A percentile compares a stretch with the other conserved stretches of the same genome.
Evolutionary conservation across 306 rosid genomes (phyloP).

Genomic region (Hippophae gyantsensis): DNA sequence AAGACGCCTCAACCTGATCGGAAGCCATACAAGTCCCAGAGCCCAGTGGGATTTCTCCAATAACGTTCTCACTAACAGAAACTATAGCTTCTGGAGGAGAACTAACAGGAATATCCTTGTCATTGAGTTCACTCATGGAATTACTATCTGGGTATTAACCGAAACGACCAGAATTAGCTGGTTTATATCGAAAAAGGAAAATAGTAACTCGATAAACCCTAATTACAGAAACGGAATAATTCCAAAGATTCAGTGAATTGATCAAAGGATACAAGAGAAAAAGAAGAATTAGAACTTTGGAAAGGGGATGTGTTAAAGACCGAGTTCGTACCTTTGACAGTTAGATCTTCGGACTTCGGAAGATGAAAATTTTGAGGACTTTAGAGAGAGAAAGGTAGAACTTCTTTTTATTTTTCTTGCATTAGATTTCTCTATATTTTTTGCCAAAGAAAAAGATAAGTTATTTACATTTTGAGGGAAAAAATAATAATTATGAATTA

Average conservation of each 20-base stretch:
- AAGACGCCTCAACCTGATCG: conserved; percentile 30
- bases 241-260: conserved; percentile 8
- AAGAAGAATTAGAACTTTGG: neutral
- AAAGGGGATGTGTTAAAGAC: too few relatives aligned
- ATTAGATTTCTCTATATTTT: too few relatives aligned
- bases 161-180: conserved; percentile 10
- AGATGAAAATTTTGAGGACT: too few relatives aligned
- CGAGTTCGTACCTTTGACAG: too few relatives aligned
- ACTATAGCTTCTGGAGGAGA: conserved; percentile 35
- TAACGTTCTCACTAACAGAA: conserved; percentile 27
- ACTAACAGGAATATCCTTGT: conserved; percentile 24
- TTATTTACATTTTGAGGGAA: too few relatives aligned
- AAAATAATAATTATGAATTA: too few relatives aligned
- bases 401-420: too few relatives aligned
- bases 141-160: conserved; percentile 31
- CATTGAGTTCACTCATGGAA: conserved; percentile 60
- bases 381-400: too few relatives aligned
- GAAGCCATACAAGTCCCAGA: conserved; percentile 9
- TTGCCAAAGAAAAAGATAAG: too few relatives aligned
- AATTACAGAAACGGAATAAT: conserved; percentile 16
- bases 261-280: conserved; percentile 5
- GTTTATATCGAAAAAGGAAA: neutral
- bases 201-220: conserved; percentile 30
- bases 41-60: conserved; percentile 28
- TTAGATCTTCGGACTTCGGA: too few relatives aligned